A percentile compares a stretch with the other conserved stretches of the same genome.
These are phyloP conservation scores for Anisodus acutangulus DNA, from an alignment of 257 asterid genomes.

Conservation along the genomic window DNA sequence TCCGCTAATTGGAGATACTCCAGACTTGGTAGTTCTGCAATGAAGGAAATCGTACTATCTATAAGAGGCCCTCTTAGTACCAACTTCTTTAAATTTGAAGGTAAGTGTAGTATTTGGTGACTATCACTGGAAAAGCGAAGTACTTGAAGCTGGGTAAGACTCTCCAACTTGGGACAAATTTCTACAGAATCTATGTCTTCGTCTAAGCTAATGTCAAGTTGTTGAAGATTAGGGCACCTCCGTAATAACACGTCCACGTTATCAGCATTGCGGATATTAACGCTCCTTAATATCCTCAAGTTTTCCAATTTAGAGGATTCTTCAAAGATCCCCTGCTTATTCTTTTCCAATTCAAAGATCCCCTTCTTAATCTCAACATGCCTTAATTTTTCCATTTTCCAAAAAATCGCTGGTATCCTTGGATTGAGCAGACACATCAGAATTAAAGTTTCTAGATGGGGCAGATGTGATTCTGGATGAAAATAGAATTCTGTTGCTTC, in stretches of 20 bases:
- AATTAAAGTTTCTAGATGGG: neutral
- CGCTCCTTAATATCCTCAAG: neutral
- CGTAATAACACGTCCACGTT: neutral
- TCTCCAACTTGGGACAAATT: neutral
- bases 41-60: neutral
- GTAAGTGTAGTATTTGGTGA: neutral
- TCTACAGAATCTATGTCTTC: neutral
- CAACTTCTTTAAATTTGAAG: neutral
- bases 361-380: neutral
- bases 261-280: neutral
- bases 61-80: neutral
- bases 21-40: neutral
- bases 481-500: accelerated
- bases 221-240: neutral
- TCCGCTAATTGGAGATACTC: neutral
- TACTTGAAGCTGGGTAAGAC: neutral
- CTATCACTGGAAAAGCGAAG: accelerated
- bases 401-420: neutral
- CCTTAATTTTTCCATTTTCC: constrained; percentile 6
- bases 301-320: neutral
- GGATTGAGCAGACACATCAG: neutral
- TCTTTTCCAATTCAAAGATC: neutral
- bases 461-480: neutral
- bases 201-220: neutral
- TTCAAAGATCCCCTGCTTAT: neutral